A percentile compares a stretch with the other conserved stretches of the same genome.
Evolutionary conservation across 2,329 filamentous ascomycete genomes (phyloP).

Genomic region (Coniochaeta ligniaria): DNA sequence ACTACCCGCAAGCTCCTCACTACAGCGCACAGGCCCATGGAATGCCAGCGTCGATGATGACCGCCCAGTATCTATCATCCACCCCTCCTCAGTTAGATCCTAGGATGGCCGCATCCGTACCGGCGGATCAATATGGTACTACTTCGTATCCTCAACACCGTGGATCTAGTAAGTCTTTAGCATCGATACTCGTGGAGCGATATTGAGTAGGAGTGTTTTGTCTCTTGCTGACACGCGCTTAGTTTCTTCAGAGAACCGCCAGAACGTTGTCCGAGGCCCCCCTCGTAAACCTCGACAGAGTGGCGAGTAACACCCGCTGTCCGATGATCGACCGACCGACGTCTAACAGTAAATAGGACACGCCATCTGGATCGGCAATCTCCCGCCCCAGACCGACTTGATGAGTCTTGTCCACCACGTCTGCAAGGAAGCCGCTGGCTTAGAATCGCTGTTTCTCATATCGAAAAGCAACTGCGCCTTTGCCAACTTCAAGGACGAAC

Average conservation of each 20-base stretch:
- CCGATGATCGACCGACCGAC: conserved; percentile 2
- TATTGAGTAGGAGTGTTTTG: background rate
- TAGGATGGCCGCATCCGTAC: conserved; percentile 12
- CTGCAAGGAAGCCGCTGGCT: conserved; percentile 66
- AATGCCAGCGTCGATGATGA: conserved; percentile 24
- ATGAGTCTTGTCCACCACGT: conserved; percentile 87
- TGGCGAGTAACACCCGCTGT: conserved; percentile 33
- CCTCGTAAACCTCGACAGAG: conserved; percentile 54
- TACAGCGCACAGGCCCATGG: conserved; percentile 25
- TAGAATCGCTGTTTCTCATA: conserved; percentile 89
- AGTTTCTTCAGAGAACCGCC: conserved; percentile 20
- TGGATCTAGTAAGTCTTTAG: conserved; percentile 8
- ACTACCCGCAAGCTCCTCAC: conserved; percentile 32
- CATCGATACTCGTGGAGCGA: background rate
- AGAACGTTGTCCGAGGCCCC: conserved; percentile 42
- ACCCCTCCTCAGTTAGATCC: conserved; percentile 16
- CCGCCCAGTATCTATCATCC: conserved; percentile 26
- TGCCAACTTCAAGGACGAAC: conserved; percentile 85
- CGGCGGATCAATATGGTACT: conserved; percentile 5
- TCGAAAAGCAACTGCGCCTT: conserved; percentile 97
- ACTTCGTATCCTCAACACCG: conserved; percentile 6
- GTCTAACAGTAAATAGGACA: conserved; percentile 50
- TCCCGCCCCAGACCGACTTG: conserved; percentile 76
- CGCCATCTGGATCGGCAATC: conserved; percentile 92
- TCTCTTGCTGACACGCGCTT: conserved; percentile 3